Evolutionary conservation across 108 stramenopile species (phyloP), one percentile per base, ranked within the genome.

Genomic region (Epipyxis sp.): DNA sequence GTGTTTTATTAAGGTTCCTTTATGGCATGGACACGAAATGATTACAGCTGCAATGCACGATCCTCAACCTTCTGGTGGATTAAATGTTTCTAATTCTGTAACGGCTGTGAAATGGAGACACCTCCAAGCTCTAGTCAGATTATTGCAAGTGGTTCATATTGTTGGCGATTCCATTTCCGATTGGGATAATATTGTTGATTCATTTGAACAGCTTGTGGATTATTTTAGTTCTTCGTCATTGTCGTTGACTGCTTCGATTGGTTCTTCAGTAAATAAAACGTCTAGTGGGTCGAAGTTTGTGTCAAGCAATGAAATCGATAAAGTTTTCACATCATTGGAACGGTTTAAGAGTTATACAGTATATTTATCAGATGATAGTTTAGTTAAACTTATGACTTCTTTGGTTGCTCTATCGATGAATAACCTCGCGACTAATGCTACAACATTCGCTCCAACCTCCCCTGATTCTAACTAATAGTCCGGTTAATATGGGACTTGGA

Each of bases 361-460:
- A 6, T 67, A 42, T 20, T 20, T 67, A 6, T 13, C 13, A 13
- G 13, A 67, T 13, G 65, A 67, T 42, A 43, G 41, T 43, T 20
- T 67, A 20, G 6, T 67, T 6, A 6, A 20, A 6, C 42, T 67
- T 20, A 67, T 67, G 65, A 67, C 65, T 42, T 67, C 65, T 67
- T 43, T 67, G 6, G 65, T 67, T 6, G 65, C 65, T 42, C 42
- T 67, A 13, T 67, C 65, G 13, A 39, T 67, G 65, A 67, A 67
- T 43, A 43, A 43, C 65, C 65, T 67, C 37, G 20, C 65, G 42
- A 6, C 20, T 20, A 13, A 13, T 20, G 6, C 65, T 20, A 13
- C 65, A 50, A 50, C 46, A 6, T 6, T 50, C 13, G 13, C 46
- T 50, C 46, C 20, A 13, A 13, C 46, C 20, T 20, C 46, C 46